Evolutionary conservation across 2,329 filamentous ascomycete genomes (phyloP).

Genomic region (Arthrinium phaeospermum): DNA sequence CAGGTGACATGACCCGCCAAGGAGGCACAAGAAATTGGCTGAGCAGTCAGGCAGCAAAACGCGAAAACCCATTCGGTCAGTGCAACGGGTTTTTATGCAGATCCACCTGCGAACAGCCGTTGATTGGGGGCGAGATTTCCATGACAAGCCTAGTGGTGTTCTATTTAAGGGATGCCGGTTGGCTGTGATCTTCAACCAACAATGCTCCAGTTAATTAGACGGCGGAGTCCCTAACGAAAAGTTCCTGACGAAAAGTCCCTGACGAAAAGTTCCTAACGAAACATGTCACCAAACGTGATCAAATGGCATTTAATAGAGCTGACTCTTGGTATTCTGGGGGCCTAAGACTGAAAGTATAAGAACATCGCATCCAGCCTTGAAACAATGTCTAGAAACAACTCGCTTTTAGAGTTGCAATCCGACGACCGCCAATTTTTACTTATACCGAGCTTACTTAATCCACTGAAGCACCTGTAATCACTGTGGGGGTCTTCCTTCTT

Average conservation of each 20-base stretch:
- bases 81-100: not conserved
- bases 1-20: not conserved
- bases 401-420: not conserved
- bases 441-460: not conserved
- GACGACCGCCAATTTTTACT: not conserved
- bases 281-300: no score
- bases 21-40: not conserved
- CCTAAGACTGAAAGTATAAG: not conserved
- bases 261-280: no score
- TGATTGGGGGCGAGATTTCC: not conserved
- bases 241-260: no score
- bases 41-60: not conserved
- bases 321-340: no score
- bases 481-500: not conserved
- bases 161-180: not conserved
- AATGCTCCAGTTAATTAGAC: not conserved
- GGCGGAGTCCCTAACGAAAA: not conserved
- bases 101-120: not conserved
- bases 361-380: not conserved
- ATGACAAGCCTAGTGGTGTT: not conserved
- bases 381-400: no score
- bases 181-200: not conserved
- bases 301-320: no score
- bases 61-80: not conserved
- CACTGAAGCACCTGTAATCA: not conserved